Conservation (phyloP, 257 asterid species). For the Solanum virginianum region DNA sequence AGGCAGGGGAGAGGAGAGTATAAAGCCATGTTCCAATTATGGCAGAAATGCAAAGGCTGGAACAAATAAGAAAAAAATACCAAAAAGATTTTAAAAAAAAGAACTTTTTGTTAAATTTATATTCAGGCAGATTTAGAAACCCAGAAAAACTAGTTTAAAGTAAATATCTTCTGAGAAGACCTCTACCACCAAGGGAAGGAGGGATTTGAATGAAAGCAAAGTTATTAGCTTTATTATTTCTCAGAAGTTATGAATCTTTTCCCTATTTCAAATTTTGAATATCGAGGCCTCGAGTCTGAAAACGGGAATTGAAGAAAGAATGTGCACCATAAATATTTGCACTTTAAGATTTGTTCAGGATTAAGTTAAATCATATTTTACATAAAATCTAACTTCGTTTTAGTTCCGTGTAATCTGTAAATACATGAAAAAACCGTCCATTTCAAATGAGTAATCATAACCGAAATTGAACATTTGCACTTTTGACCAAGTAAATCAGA, state of each 20-base stretch:
- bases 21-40: neutral
- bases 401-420: neutral
- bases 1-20: neutral
- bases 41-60: constrained; percentile 1
- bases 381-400: neutral
- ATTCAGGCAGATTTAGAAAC: neutral
- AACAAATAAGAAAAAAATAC: neutral
- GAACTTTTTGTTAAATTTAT: neutral
- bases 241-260: neutral
- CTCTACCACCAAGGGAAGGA: neutral
- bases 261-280: neutral
- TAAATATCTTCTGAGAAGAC: neutral
- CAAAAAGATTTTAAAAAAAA: neutral
- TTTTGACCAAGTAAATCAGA: neutral
- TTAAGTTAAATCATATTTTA: neutral
- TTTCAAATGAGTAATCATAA: neutral
- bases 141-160: neutral
- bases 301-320: neutral
- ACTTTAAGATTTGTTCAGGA: neutral
- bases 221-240: neutral
- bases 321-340: neutral
- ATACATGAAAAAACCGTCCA: neutral
- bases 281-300: neutral
- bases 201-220: neutral
- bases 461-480: neutral